Evolutionary conservation across 768 basidiomycete genomes (phyloP).

Genomic region (Tulasnella sp.): DNA sequence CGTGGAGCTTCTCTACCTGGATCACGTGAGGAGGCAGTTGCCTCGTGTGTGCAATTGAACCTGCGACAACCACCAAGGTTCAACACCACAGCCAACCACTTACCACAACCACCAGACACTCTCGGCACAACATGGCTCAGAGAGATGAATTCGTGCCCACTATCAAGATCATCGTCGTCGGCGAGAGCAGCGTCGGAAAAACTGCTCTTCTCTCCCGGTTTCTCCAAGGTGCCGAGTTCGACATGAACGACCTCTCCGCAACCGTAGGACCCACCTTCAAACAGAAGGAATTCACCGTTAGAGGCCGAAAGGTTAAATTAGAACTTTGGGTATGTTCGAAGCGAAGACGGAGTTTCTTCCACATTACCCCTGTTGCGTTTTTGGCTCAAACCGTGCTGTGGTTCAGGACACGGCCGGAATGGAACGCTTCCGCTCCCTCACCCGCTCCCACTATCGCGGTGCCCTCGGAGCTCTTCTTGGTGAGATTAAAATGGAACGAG

Average conservation of each 20-base stretch:
- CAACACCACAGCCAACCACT: neutral
- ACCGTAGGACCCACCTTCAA: neutral
- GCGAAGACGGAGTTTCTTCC: neutral
- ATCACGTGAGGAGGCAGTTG: neutral
- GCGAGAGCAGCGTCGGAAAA: neutral
- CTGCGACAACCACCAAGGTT: neutral
- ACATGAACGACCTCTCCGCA: neutral
- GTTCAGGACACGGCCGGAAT: neutral
- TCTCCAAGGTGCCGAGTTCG: neutral
- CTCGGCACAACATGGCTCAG: neutral
- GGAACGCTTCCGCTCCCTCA: neutral
- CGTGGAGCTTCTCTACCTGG: too few species aligned
- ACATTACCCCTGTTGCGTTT: neutral
- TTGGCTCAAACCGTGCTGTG: neutral
- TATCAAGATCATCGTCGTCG: neutral
- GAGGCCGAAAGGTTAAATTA: slow-evolving; percentile 2
- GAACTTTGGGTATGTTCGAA: neutral
- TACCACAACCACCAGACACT: neutral
- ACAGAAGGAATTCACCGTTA: neutral
- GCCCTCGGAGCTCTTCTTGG: neutral
- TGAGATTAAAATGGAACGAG: neutral
- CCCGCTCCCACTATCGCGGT: neutral
- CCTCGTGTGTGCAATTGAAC: neutral
- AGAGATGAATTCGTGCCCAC: neutral
- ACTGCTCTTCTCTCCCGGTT: neutral